Percentiles rank a stretch among this genome's conserved stretches.
phyloP scores from a whole-genome alignment of 257 asterid species.

The Solanum chilense region DNA sequence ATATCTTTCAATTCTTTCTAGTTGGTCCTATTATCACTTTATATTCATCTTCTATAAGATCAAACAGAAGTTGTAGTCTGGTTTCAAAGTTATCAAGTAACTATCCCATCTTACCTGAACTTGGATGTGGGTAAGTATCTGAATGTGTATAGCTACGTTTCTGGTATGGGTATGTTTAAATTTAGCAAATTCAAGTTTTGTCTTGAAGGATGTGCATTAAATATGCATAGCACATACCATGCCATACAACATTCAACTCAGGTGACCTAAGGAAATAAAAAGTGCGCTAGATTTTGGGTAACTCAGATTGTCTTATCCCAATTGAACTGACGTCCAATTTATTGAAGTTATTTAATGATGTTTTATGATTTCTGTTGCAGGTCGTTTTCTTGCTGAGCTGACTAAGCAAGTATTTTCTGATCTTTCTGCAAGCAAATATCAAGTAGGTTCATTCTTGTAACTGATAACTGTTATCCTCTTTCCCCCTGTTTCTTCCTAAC shows the following conservation, averaged over 20 bases:
- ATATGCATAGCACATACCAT: background rate
- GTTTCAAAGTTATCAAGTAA: background rate
- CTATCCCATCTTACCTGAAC: background rate
- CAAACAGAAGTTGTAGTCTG: background rate
- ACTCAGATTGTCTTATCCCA: background rate
- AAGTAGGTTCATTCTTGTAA: conserved; percentile 34
- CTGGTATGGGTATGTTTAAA: background rate
- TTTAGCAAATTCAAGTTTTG: background rate
- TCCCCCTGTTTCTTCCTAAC: background rate
- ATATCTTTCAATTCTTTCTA: background rate
- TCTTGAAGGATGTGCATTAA: background rate
- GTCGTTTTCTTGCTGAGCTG: conserved; percentile 91
- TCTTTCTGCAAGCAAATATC: conserved; percentile 85
- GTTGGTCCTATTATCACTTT: background rate
- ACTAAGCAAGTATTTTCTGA: conserved; percentile 92
- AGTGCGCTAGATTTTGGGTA: background rate
- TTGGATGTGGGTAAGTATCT: background rate
- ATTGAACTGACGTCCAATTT: background rate
- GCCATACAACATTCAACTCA: background rate
- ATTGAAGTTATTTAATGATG: background rate
- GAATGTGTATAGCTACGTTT: background rate
- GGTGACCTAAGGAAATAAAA: background rate
- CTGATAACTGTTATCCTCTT: background rate
- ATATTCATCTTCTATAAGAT: background rate
- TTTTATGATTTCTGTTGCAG: conserved; percentile 34